phyloP scores from a whole-genome alignment of 2,329 filamentous ascomycete species.

The Colletotrichum somersetense region DNA sequence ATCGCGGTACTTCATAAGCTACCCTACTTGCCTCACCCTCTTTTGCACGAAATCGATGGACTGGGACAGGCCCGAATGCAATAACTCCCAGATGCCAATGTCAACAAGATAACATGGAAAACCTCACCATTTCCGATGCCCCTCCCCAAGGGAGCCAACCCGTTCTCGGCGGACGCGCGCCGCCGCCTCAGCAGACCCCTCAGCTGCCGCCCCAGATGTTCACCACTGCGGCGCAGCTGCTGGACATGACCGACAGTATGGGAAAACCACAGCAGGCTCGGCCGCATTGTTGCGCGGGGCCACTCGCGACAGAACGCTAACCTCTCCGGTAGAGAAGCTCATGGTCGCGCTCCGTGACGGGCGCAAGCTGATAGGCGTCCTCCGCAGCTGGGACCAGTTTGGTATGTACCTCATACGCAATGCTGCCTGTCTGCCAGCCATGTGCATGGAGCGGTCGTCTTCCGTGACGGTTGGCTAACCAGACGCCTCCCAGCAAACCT shows the following conservation, averaged over 20 bases:
- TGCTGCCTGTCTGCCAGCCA: slow-evolving; percentile 30
- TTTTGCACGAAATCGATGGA: slow-evolving; percentile 37
- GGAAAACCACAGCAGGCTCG: slow-evolving; percentile 45
- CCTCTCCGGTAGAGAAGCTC: slow-evolving; percentile 81
- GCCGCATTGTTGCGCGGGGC: slow-evolving; percentile 10
- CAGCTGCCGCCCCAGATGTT: slow-evolving; percentile 96
- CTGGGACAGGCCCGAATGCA: slow-evolving; percentile 37
- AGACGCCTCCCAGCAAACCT: slow-evolving; percentile 77
- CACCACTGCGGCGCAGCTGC: slow-evolving; percentile 93
- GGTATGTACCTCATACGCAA: slow-evolving; percentile 69
- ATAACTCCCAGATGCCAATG: slow-evolving; percentile 40
- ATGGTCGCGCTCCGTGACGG: slow-evolving; percentile 93
- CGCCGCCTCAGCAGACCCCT: slow-evolving; percentile 56
- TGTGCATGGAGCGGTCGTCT: slow-evolving; percentile 6
- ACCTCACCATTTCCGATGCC: slow-evolving; percentile 63
- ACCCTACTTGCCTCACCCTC: slow-evolving; percentile 1
- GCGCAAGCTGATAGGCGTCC: slow-evolving; percentile 90
- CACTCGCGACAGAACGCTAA: slow-evolving; percentile 26
- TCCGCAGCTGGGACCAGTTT: slow-evolving; percentile 98
- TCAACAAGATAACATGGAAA: slow-evolving; percentile 61
- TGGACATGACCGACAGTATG: slow-evolving; percentile 98
- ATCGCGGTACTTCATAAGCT: slow-evolving; percentile 20
- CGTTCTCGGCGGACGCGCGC: slow-evolving; percentile 49
- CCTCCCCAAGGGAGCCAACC: slow-evolving; percentile 55
- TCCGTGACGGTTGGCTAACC: not conserved